Percentiles rank a stretch among this genome's conserved stretches.
Evolutionary conservation across 768 basidiomycete species (phyloP).

Genomic region (Guyanaporus albipodus): DNA sequence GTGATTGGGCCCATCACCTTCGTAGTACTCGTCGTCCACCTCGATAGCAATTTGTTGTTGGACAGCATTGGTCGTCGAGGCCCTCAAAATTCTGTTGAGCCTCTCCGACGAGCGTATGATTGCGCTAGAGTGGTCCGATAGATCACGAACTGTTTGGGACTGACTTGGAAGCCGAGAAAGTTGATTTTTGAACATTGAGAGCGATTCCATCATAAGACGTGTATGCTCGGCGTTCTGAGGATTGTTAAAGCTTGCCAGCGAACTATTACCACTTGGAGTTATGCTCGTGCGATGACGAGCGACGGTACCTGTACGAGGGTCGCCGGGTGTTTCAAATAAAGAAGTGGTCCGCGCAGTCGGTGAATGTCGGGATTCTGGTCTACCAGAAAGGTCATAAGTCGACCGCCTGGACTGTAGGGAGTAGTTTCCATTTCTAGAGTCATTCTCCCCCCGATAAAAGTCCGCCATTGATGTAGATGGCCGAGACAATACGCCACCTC

Average conservation of each 20-base stretch:
- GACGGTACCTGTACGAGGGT: conserved; percentile 10
- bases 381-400: conserved; percentile 24
- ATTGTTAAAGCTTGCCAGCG: conserved; percentile 6
- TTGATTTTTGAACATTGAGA: conserved; percentile 66
- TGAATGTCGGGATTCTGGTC: conserved; percentile 17
- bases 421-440: conserved; percentile 10
- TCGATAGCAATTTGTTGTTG: conserved; percentile 76
- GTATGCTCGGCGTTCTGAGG: conserved; percentile 52
- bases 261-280: conserved; percentile 18
- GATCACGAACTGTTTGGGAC: conserved; percentile 45
- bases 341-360: conserved; percentile 8
- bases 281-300: conserved; percentile 13
- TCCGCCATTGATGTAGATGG: conserved; percentile 58
- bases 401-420: conserved; percentile 22
- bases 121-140: conserved; percentile 57
- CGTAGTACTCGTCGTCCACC: conserved; percentile 46
- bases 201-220: conserved; percentile 64
- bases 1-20: conserved; percentile 29
- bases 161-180: conserved; percentile 51
- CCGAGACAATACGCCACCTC: conserved; percentile 25
- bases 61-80: conserved; percentile 54
- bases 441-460: conserved; percentile 33
- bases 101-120: conserved; percentile 65
- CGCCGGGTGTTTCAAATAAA: conserved; percentile 16
- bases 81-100: conserved; percentile 58